phyloP scores from a whole-genome alignment of 306 rosid species.

The Castanea sativa region DNA sequence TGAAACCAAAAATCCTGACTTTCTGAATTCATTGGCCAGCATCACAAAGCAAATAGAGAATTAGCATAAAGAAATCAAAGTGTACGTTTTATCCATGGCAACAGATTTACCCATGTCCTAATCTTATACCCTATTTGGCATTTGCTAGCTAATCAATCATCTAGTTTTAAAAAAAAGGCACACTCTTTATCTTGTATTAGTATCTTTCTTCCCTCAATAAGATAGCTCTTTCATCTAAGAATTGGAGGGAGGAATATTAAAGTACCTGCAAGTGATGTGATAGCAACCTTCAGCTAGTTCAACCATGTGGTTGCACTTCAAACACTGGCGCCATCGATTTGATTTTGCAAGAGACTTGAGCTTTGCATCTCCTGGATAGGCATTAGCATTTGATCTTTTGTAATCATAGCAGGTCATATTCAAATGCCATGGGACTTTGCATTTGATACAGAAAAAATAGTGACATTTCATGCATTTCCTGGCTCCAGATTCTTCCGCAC shows the following conservation, averaged over 20 bases:
- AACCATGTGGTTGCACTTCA: constrained; percentile 49
- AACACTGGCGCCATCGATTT: constrained; percentile 50
- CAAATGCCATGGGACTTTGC: constrained; percentile 60
- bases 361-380: constrained; percentile 37
- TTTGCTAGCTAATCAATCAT: not conserved
- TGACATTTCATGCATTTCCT: constrained; percentile 55
- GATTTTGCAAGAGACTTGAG: constrained; percentile 38
- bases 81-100: not conserved
- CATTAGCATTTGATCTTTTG: constrained; percentile 17
- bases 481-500: constrained; percentile 25
- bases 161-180: not conserved
- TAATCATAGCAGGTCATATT: constrained; percentile 32
- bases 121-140: not conserved
- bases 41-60: not conserved
- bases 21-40: not conserved
- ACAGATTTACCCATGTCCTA: not conserved
- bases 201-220: not conserved
- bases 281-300: constrained; percentile 64
- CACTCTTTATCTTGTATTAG: not conserved
- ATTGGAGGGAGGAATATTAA: not conserved
- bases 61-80: not conserved
- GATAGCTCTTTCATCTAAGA: not conserved
- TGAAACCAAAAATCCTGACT: not conserved
- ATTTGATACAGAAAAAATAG: constrained; percentile 42
- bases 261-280: constrained; percentile 65